Evolutionary conservation across 2,329 filamentous ascomycete genomes (phyloP).

Genomic region (Microcyclosporella mali): DNA sequence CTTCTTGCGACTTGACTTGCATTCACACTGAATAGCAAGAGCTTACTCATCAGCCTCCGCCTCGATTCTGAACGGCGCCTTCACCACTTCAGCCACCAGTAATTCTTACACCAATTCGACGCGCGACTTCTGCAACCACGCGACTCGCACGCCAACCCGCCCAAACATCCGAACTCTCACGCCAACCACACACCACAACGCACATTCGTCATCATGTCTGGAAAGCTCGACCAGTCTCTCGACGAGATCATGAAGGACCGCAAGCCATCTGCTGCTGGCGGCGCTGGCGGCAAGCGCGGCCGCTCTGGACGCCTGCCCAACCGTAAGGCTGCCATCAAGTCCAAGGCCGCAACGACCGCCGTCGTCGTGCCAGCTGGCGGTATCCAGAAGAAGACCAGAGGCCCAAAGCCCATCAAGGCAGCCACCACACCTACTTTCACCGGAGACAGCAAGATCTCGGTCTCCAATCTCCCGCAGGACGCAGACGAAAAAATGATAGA

Average conservation of each 20-base stretch:
- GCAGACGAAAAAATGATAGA: slow-evolving; percentile 97
- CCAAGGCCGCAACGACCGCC: slow-evolving; percentile 38
- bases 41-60: slow-evolving; percentile 11
- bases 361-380: slow-evolving; percentile 69
- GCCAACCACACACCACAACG: slow-evolving; percentile 6
- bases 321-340: slow-evolving; percentile 45
- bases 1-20: slow-evolving; percentile 4
- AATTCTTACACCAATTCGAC: neutral
- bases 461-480: slow-evolving; percentile 98
- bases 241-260: slow-evolving; percentile 90
- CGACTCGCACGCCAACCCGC: slow-evolving; percentile 3
- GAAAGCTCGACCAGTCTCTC: slow-evolving; percentile 93
- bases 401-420: slow-evolving; percentile 47
- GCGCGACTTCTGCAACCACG: slow-evolving; percentile 4
- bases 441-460: slow-evolving; percentile 91
- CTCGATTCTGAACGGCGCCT: slow-evolving; percentile 2
- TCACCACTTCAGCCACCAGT: neutral
- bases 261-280: slow-evolving; percentile 47
- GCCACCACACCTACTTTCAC: slow-evolving; percentile 59
- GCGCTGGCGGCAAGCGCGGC: slow-evolving; percentile 23
- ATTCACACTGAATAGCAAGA: slow-evolving; percentile 1
- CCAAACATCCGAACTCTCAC: neutral
- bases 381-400: slow-evolving; percentile 65
- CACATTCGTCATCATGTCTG: slow-evolving; percentile 61
- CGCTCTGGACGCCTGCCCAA: slow-evolving; percentile 37